Evolutionary conservation across 2,329 filamentous ascomycete species (phyloP), one percentile per base, ranked within the genome.

Genomic region (Diaporthe amygdali): DNA sequence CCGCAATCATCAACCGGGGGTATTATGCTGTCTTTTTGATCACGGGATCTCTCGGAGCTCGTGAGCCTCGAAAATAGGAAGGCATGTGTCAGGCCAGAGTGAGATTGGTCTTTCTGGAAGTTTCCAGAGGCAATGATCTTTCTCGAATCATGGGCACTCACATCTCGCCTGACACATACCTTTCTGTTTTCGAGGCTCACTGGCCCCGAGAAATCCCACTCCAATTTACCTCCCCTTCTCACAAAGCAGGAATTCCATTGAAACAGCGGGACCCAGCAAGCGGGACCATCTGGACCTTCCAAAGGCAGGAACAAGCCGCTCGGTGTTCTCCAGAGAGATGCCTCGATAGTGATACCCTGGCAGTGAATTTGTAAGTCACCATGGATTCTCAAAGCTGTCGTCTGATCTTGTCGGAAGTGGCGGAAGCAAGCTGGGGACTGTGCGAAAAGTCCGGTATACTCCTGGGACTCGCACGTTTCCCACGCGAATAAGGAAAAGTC

Each of bases 391-490:
- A 67, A 25, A 3, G 49, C 37, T 32, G 49, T 17, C 14, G 4
- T 12, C 0, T 17, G 9, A 5, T 12, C 14, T 5, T 15, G 25
- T 34, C 14, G 10, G 5, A 70, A 70, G 25, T 49, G 37, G 14
- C 22, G 32, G 34, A 70, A 70, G 17, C 52, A 61, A 25, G 34
- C 32, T 25, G 68, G 68, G 3, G 68, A 66, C 1, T n/a, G 12
- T n/a, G 68, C 56, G 12, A 66, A 66, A 20, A 70, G 25, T 1
- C 68, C 68, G n/a, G 20, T 49, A 9, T 66, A 66, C 25, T 66
- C 41, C 27, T 70, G 68, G 12, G 2, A 3, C 17, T 10, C 47
- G 2, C 1, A 15, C 5, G 25, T 14, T 2, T 54, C 44, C 68
- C 68, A 70, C 1, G 68, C 56, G 17, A 70, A 14, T 0, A 70